A percentile compares a stretch with the other conserved stretches of the same genome.
These are phyloP conservation scores for Diaporthe aspalathi DNA, from an alignment of 2,329 filamentous ascomycete genomes.

Conservation along the genomic window DNA sequence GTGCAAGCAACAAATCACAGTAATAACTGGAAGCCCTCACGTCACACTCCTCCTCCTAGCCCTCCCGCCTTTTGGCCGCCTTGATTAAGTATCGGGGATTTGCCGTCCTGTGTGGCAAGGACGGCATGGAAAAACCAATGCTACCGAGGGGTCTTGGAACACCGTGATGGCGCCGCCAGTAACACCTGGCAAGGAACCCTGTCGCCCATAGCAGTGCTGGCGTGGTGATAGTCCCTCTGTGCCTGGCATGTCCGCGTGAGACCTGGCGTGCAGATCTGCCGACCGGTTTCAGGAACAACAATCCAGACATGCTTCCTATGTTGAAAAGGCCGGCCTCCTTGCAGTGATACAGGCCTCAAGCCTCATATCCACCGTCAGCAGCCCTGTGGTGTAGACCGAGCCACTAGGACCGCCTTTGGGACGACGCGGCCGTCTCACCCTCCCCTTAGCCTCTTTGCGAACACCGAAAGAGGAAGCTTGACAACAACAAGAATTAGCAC, in stretches of 20 bases:
- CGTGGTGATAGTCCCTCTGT: neutral
- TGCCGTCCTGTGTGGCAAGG: neutral
- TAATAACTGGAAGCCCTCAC: too few relatives aligned
- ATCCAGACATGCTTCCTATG: neutral
- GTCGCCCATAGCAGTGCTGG: neutral
- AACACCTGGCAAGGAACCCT: neutral
- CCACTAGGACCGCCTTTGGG: too few relatives aligned
- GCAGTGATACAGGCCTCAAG: neutral
- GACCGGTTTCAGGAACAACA: neutral
- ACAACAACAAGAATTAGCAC: neutral
- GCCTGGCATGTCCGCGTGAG: neutral
- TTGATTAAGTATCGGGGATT: neutral
- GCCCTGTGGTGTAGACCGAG: neutral
- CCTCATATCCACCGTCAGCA: neutral
- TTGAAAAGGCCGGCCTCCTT: neutral
- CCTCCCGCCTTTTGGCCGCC: too few relatives aligned
- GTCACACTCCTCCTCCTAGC: too few relatives aligned
- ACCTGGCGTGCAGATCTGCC: constrained; percentile 13
- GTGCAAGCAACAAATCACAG: neutral
- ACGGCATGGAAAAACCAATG: too few relatives aligned
- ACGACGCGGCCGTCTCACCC: neutral
- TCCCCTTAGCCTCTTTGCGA: neutral
- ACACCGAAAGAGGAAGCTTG: neutral
- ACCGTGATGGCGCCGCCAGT: neutral
- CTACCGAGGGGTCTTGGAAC: neutral